phyloP scores from a whole-genome alignment of 139 green algal genomes.

The Zygnema cylindricum region DNA sequence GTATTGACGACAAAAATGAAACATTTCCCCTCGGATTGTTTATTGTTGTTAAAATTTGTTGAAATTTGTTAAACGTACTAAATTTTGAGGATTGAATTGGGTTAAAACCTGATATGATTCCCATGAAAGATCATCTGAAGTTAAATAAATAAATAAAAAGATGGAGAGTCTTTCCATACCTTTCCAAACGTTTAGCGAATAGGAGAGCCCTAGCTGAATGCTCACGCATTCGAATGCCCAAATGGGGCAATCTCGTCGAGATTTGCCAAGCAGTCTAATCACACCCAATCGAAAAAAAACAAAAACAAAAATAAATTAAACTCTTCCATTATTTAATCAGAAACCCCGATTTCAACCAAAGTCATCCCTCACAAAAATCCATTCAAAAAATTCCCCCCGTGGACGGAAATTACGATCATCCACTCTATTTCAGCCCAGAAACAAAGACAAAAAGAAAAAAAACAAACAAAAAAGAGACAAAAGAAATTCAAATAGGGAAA shows the following conservation, averaged over 20 bases:
- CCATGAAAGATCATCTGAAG: too few species aligned
- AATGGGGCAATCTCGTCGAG: conserved; percentile 71
- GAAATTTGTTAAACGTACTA: neutral
- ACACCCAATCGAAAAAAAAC: neutral
- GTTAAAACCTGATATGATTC: too few species aligned
- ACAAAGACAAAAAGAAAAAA: neutral
- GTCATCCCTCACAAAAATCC: too few species aligned
- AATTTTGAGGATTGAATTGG: neutral
- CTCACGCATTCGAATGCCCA: conserved; percentile 75
- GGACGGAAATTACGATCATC: too few species aligned
- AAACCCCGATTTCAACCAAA: too few species aligned
- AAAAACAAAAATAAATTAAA: neutral
- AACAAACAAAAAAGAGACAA: too few species aligned
- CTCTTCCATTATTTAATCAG: neutral
- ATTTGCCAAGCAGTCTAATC: conserved; percentile 25
- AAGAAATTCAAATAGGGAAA: neutral
- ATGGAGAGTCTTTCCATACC: conserved; percentile 3
- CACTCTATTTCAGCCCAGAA: too few species aligned
- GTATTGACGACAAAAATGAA: too few species aligned
- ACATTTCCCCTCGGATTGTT: too few species aligned
- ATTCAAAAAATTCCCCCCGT: too few species aligned
- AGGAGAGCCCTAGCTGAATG: conserved; percentile 67
- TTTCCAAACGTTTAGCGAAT: conserved; percentile 35
- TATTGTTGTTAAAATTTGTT: too few species aligned
- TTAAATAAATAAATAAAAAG: neutral